phyloP scores from a whole-genome alignment of 805 yeast genomes.

The Crinitomyces ghanaensis region DNA sequence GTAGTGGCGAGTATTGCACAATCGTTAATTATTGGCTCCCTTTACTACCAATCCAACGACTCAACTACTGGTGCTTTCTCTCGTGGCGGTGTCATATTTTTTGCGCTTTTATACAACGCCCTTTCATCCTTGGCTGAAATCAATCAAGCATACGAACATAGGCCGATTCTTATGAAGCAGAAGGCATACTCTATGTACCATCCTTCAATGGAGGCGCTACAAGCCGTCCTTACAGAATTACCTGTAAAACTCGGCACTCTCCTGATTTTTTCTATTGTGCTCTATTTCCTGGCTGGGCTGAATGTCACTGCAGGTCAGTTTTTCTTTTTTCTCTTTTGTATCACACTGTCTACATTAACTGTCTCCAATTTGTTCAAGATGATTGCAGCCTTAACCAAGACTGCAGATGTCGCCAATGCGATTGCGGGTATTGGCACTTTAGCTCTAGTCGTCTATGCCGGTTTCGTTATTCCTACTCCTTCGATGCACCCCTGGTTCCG shows the following conservation, averaged over 20 bases:
- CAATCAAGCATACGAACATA: conserved; percentile 34
- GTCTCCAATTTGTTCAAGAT: conserved; percentile 44
- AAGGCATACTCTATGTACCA: conserved; percentile 59
- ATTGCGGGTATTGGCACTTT: conserved; percentile 44
- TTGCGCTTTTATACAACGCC: conserved; percentile 49
- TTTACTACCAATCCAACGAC: conserved; percentile 42
- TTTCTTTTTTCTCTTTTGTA: conserved; percentile 39
- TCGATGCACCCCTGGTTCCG: conserved; percentile 63
- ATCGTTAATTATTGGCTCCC: conserved; percentile 53
- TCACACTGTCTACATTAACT: conserved; percentile 33
- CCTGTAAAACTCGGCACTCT: conserved; percentile 46
- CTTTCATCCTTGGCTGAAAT: conserved; percentile 50
- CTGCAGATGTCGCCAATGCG: conserved; percentile 47
- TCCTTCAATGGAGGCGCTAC: conserved; percentile 64
- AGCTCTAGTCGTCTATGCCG: conserved; percentile 46
- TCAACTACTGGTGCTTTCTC: conserved; percentile 48
- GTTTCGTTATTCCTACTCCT: conserved; percentile 46
- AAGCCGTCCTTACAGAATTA: conserved; percentile 46
- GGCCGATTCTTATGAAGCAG: conserved; percentile 60
- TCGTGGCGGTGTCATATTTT: conserved; percentile 54
- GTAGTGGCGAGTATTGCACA: conserved; percentile 40
- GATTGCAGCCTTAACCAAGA: conserved; percentile 39
- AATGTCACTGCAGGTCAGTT: conserved; percentile 41
- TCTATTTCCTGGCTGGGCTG: conserved; percentile 48
- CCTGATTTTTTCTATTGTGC: conserved; percentile 35